phyloP scores from a whole-genome alignment of 352 stramenopile genomes.

The Pythium vanterpoolii region DNA sequence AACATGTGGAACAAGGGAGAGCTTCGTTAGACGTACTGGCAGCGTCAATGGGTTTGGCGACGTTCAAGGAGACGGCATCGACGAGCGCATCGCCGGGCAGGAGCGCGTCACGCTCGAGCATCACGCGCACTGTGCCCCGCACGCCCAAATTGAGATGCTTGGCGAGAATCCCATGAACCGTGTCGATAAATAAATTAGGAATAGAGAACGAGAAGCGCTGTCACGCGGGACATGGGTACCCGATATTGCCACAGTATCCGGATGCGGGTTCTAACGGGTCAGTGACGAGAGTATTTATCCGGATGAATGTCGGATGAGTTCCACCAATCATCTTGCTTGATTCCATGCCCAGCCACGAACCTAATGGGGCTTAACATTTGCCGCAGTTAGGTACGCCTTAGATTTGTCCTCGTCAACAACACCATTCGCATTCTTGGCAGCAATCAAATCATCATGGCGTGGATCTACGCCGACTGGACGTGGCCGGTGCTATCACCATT shows the following conservation, averaged over 20 bases:
- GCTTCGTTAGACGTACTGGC: background rate
- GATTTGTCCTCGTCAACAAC: background rate
- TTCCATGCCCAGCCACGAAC: no score
- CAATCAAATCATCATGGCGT: conserved; percentile 10
- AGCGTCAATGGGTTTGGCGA: background rate
- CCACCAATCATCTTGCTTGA: background rate
- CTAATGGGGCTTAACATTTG: no score
- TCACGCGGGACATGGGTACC: background rate
- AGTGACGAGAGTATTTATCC: background rate
- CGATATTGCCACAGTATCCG: background rate
- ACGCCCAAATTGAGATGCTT: background rate
- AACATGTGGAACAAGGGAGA: background rate
- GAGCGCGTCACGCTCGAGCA: conserved; percentile 3
- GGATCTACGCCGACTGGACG: conserved; percentile 11
- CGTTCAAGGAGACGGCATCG: background rate
- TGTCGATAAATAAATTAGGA: background rate
- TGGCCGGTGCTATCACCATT: conserved; percentile 15
- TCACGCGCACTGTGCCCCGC: background rate
- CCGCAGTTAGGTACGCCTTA: background rate
- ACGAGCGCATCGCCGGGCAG: background rate
- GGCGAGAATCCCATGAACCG: conserved; percentile 1
- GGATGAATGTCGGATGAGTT: background rate
- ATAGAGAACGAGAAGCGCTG: background rate
- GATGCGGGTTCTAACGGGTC: background rate
- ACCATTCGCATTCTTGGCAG: no score